Conservation (phyloP, 2,329 filamentous ascomycete genomes). For the Venturia effusa region DNA sequence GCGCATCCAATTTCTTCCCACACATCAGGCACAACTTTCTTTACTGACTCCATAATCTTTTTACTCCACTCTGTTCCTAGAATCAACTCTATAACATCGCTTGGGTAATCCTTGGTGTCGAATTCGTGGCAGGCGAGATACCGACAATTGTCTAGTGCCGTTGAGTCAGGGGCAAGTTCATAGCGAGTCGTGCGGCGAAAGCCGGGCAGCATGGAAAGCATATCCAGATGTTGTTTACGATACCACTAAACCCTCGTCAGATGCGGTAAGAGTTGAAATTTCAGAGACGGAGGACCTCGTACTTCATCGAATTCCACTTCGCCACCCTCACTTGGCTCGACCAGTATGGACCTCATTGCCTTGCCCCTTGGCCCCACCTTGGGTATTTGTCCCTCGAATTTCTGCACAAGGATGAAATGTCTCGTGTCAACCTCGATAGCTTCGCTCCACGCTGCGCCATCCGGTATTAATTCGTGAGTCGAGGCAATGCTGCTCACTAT, state of each 20-base stretch:
- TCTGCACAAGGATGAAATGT: conserved; percentile 7
- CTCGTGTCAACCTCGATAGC: conserved; percentile 7
- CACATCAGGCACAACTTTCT: conserved; percentile 15
- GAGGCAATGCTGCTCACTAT: conserved; percentile 7
- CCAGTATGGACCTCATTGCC: conserved; percentile 12
- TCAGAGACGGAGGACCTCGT: not conserved
- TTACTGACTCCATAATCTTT: conserved; percentile 15
- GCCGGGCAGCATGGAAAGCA: conserved; percentile 14
- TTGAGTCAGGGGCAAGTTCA: conserved; percentile 10
- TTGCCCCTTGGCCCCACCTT: conserved; percentile 10
- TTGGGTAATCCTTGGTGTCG: conserved; percentile 15
- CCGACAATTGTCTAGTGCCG: conserved; percentile 12
- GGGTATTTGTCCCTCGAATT: conserved; percentile 10
- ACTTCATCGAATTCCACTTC: conserved; percentile 18
- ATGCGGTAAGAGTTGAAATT: not conserved
- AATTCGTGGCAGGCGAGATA: conserved; percentile 19
- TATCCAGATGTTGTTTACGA: conserved; percentile 16
- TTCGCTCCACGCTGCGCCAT: conserved; percentile 9
- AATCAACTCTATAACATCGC: conserved; percentile 15
- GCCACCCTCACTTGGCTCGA: conserved; percentile 16
- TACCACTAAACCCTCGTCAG: conserved; percentile 15
- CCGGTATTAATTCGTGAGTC: conserved; percentile 8
- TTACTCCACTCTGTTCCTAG: conserved; percentile 17
- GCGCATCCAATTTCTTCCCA: conserved; percentile 13
- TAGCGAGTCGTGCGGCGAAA: conserved; percentile 18